These are phyloP conservation scores for Cylindrotheca closterium DNA, from an alignment of 108 stramenopile genomes.

Conservation along the genomic window DNA sequence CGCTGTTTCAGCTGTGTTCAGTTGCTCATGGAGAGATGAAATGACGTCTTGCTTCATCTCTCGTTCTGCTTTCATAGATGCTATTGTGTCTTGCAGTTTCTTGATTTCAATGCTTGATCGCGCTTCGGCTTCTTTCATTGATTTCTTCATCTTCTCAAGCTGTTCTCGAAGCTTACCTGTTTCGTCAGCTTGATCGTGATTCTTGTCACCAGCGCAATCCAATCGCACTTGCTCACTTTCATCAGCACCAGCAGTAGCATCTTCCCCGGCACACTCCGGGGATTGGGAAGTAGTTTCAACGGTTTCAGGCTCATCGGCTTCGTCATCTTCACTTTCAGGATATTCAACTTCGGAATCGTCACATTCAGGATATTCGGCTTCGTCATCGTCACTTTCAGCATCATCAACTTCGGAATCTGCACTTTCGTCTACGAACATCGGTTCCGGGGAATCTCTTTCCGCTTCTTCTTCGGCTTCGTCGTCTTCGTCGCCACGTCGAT, in stretches of 20 bases:
- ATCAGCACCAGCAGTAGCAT: neutral
- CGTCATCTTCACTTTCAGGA: neutral
- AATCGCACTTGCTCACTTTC: neutral
- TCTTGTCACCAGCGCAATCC: neutral
- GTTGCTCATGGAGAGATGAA: neutral
- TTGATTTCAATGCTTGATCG: neutral
- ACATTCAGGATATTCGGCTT: neutral
- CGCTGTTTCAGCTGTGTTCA: neutral
- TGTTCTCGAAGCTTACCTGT: neutral
- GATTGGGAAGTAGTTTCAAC: neutral
- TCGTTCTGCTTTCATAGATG: neutral
- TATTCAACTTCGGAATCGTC: neutral
- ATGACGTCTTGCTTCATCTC: neutral
- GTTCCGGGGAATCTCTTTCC: neutral
- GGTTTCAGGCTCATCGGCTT: neutral
- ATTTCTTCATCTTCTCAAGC: neutral
- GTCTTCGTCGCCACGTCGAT: neutral
- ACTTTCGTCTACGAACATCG: neutral
- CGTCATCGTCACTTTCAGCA: neutral
- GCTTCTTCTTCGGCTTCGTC: neutral
- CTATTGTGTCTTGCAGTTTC: neutral
- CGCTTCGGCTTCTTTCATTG: neutral
- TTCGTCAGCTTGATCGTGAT: neutral
- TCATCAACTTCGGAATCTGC: neutral
- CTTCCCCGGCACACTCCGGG: too few relatives aligned